Percentiles rank a stretch among this genome's conserved stretches.
These are phyloP conservation scores for Diplosphaera chodatii DNA, from an alignment of 139 green algal genomes.

Conservation along the genomic window DNA sequence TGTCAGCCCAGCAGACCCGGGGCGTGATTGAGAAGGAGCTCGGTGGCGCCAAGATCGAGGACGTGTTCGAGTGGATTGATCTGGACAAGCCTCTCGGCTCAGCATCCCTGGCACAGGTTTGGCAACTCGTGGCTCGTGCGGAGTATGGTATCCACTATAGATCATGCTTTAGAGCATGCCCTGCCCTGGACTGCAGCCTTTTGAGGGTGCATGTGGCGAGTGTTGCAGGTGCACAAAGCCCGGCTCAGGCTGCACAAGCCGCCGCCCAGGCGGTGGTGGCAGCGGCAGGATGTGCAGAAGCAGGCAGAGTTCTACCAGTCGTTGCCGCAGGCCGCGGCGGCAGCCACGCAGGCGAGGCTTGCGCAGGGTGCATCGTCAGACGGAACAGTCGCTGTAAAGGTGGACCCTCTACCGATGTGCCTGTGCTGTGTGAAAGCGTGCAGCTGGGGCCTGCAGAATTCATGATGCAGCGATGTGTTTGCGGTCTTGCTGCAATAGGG, in stretches of 20 bases:
- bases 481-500: too few relatives aligned
- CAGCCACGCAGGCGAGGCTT: conserved; percentile 28
- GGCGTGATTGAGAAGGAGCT: conserved; percentile 62
- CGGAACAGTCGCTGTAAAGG: conserved; percentile 82
- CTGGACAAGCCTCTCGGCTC: conserved; percentile 77
- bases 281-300: neutral
- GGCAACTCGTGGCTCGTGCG: too few relatives aligned
- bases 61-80: conserved; percentile 90
- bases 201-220: neutral
- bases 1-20: conserved; percentile 38
- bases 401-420: conserved; percentile 1
- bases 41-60: conserved; percentile 40
- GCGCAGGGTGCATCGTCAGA: conserved; percentile 29
- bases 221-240: conserved; percentile 77
- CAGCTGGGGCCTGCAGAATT: too few relatives aligned
- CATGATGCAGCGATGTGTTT: neutral
- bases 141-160: too few relatives aligned
- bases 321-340: conserved; percentile 1
- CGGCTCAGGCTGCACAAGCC: conserved; percentile 37
- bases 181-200: neutral
- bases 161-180: too few relatives aligned
- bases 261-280: neutral
- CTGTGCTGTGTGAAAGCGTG: too few relatives aligned
- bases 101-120: conserved; percentile 88
- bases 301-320: neutral